These are phyloP conservation scores for Phaeosphaeriaceae sp. DNA, from an alignment of 2,329 filamentous ascomycete genomes.

Conservation along the genomic window DNA sequence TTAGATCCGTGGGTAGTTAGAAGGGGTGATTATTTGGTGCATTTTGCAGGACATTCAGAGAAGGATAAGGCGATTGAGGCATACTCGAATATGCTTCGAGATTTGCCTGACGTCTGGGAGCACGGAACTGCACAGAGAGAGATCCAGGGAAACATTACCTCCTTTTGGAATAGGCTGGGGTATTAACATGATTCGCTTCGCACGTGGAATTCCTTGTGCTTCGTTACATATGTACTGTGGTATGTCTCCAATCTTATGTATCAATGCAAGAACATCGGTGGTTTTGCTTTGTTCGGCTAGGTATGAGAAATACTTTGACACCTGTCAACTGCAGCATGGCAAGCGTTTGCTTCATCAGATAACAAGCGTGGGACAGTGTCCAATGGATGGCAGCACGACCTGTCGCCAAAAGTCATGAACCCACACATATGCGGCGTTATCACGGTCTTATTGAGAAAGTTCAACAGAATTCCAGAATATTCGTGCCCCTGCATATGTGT, in stretches of 20 bases:
- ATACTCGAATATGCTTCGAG: conserved; percentile 34
- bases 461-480: neutral
- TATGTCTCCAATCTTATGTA: neutral
- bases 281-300: neutral
- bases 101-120: conserved; percentile 31
- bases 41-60: conserved; percentile 49
- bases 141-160: conserved; percentile 29
- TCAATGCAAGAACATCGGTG: neutral
- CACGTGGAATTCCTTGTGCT: neutral
- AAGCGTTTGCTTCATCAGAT: too few species aligned
- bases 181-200: neutral
- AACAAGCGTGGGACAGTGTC: neutral
- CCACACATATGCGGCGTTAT: neutral
- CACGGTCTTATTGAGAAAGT: neutral
- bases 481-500: neutral
- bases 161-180: conserved; percentile 22
- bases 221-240: too few species aligned
- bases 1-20: conserved; percentile 46
- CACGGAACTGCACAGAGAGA: conserved; percentile 31
- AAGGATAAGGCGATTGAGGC: conserved; percentile 45
- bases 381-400: neutral
- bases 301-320: neutral
- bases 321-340: too few species aligned
- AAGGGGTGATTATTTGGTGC: conserved; percentile 53
- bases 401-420: neutral